These are phyloP conservation scores for Talaromyces proteolyticus DNA, from an alignment of 495 filamentous ascomycete species.

Conservation along the genomic window DNA sequence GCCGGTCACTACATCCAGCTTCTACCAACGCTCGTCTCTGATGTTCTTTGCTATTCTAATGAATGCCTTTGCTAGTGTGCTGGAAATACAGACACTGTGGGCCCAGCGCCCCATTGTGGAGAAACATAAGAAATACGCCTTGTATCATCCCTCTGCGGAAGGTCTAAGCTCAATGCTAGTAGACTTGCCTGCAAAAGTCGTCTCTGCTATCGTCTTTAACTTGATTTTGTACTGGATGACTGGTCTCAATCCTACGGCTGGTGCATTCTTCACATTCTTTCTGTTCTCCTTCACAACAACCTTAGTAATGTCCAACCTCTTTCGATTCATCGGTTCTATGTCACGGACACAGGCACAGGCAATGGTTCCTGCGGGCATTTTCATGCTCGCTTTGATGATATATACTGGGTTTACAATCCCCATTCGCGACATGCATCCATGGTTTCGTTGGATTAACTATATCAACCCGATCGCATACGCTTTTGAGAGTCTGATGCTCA, in stretches of 20 bases:
- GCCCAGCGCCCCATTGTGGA: constrained; percentile 62
- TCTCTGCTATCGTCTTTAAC: constrained; percentile 48
- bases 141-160: constrained; percentile 63
- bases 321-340: constrained; percentile 44
- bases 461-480: constrained; percentile 45
- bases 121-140: constrained; percentile 60
- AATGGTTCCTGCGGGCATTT: constrained; percentile 43
- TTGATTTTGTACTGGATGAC: constrained; percentile 59
- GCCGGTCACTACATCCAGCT: constrained; percentile 54
- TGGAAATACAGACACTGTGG: constrained; percentile 66
- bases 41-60: constrained; percentile 91
- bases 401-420: constrained; percentile 51
- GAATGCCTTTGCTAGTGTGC: constrained; percentile 79
- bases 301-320: constrained; percentile 56
- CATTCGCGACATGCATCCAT: constrained; percentile 43
- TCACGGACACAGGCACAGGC: constrained; percentile 49
- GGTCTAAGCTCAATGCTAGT: constrained; percentile 55
- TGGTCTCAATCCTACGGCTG: constrained; percentile 38
- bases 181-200: constrained; percentile 55
- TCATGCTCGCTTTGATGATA: constrained; percentile 47
- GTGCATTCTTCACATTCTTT: constrained; percentile 57
- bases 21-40: constrained; percentile 78
- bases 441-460: constrained; percentile 51
- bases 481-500: constrained; percentile 45
- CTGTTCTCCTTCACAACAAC: constrained; percentile 49